phyloP scores from a whole-genome alignment of 1,284 basidiomycete genomes.

The Leccinum pachyderme region DNA sequence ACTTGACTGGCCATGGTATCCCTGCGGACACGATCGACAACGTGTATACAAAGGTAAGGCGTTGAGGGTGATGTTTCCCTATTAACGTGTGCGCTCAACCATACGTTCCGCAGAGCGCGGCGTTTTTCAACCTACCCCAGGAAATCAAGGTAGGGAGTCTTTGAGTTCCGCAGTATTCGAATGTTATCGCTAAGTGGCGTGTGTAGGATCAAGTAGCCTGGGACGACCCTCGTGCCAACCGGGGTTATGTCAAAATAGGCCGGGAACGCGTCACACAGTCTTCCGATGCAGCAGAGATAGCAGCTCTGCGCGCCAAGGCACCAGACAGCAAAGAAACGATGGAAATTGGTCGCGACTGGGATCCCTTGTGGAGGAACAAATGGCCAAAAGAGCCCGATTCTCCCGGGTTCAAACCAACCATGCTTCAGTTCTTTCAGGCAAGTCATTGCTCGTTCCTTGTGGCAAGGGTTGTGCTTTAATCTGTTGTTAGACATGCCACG shows the following conservation, averaged over 20 bases:
- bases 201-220: conserved; percentile 60
- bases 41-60: conserved; percentile 60
- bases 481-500: conserved; percentile 60
- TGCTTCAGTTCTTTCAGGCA: conserved; percentile 73
- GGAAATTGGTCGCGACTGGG: conserved; percentile 84
- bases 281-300: conserved; percentile 70
- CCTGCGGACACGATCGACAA: conserved; percentile 48
- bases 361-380: conserved; percentile 68
- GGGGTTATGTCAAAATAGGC: conserved; percentile 78
- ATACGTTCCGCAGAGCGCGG: conserved; percentile 50
- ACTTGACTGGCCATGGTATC: conserved; percentile 70
- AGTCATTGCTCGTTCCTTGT: conserved; percentile 8
- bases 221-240: conserved; percentile 80
- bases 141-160: conserved; percentile 53
- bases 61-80: not conserved
- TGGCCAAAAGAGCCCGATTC: conserved; percentile 70
- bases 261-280: conserved; percentile 81
- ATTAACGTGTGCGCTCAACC: not conserved
- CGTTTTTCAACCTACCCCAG: conserved; percentile 68
- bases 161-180: not conserved
- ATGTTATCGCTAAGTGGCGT: not conserved
- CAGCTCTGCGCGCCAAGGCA: conserved; percentile 62
- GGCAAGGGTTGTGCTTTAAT: not conserved
- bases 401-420: conserved; percentile 67
- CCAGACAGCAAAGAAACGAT: conserved; percentile 83